These are phyloP conservation scores for Herpotrichia juniperi DNA, from an alignment of 2,329 filamentous ascomycete species.

Conservation along the genomic window DNA sequence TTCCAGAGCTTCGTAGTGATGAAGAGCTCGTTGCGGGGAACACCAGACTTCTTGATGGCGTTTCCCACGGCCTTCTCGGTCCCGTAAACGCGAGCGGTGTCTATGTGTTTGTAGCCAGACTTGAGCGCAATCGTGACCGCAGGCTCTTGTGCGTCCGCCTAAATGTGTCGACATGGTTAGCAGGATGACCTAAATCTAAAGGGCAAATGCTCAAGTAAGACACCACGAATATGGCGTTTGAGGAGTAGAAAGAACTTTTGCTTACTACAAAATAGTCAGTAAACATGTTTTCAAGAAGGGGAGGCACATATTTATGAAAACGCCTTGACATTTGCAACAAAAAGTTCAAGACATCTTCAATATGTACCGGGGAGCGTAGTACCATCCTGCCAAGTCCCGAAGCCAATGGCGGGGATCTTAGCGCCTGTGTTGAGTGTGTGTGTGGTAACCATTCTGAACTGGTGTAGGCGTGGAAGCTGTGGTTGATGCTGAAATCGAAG, in stretches of 20 bases:
- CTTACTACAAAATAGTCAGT: too few species aligned
- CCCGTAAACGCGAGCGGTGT: conserved; percentile 18
- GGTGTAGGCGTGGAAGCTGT: conserved; percentile 19
- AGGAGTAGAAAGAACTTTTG: too few species aligned
- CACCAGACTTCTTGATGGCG: conserved; percentile 36
- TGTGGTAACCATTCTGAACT: conserved; percentile 36
- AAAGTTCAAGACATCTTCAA: too few species aligned
- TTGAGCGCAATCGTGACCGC: conserved; percentile 41
- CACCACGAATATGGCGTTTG: too few species aligned
- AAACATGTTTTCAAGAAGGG: too few species aligned
- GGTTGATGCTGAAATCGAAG: conserved; percentile 8
- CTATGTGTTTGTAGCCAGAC: conserved; percentile 23
- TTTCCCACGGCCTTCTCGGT: conserved; percentile 16
- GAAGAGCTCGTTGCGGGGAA: conserved; percentile 47
- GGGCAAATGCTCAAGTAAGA: too few species aligned
- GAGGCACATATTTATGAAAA: too few species aligned
- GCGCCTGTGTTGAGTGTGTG: conserved; percentile 69
- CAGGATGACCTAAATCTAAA: too few species aligned
- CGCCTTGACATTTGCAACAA: too few species aligned
- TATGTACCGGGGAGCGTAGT: too few species aligned
- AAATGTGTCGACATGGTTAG: too few species aligned
- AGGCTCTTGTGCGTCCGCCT: conserved; percentile 22
- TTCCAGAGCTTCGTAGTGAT: conserved; percentile 86
- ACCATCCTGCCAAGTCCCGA: conserved; percentile 55
- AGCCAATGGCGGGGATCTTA: conserved; percentile 77